These are phyloP conservation scores for Colletotrichum lindemuthianum DNA, from an alignment of 2,329 filamentous ascomycete genomes.

Conservation along the genomic window DNA sequence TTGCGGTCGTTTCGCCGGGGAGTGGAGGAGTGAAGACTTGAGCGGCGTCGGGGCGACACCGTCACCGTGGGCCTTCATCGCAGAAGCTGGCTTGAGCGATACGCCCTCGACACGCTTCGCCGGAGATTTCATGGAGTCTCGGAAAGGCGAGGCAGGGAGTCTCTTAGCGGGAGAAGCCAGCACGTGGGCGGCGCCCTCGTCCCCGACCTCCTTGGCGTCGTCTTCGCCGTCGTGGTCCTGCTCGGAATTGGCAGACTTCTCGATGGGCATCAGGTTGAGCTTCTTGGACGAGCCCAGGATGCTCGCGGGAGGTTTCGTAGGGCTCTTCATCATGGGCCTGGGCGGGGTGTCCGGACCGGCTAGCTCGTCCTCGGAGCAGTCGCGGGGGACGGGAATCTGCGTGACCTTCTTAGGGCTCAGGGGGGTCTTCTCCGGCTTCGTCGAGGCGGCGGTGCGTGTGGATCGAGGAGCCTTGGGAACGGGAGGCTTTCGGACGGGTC, in stretches of 20 bases:
- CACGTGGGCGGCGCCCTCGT: conserved; percentile 42
- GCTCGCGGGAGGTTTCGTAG: conserved; percentile 58
- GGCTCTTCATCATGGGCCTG: conserved; percentile 64
- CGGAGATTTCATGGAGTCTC: conserved; percentile 65
- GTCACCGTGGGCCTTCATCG: conserved; percentile 41
- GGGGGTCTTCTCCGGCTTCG: conserved; percentile 57
- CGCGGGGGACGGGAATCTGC: conserved; percentile 60
- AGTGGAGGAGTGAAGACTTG: conserved; percentile 56
- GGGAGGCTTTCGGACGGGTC: conserved; percentile 59
- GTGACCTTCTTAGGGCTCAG: conserved; percentile 74
- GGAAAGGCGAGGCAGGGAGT: conserved; percentile 61
- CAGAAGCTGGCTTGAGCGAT: conserved; percentile 43
- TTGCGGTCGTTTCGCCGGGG: conserved; percentile 61
- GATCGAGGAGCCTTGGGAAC: conserved; percentile 42
- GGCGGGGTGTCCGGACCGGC: conserved; percentile 61
- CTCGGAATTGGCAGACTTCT: conserved; percentile 16
- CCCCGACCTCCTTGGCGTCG: conserved; percentile 26
- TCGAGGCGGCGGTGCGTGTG: conserved; percentile 40
- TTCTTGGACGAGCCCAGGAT: conserved; percentile 46
- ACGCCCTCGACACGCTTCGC: conserved; percentile 62
- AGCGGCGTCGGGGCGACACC: conserved; percentile 43
- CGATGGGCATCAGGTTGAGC: conserved; percentile 43
- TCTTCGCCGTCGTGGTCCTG: conserved; percentile 39
- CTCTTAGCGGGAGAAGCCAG: conserved; percentile 67
- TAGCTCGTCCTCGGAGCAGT: conserved; percentile 70